Percentiles rank a stretch among this genome's conserved stretches.
Evolutionary conservation across 352 stramenopile genomes (phyloP).

Genomic region (Peronosclerospora sorghi): DNA sequence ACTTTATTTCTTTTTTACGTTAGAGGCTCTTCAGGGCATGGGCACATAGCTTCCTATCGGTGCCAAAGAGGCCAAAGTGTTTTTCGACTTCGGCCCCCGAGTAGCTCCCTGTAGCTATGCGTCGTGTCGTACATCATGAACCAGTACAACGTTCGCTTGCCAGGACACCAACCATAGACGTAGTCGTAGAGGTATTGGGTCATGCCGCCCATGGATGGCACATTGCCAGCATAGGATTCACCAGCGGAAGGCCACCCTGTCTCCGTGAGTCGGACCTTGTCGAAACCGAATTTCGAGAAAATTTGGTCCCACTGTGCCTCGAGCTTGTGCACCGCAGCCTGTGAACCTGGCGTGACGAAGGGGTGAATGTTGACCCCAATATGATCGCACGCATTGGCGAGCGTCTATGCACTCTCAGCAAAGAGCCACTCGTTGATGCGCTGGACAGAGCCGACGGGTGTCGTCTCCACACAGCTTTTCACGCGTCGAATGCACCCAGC

Average conservation of each 20-base stretch:
- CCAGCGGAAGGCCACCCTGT: constrained; percentile 51
- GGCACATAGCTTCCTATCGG: constrained; percentile 13
- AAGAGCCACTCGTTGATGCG: constrained; percentile 63
- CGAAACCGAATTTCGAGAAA: constrained; percentile 23
- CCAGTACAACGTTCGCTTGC: no score
- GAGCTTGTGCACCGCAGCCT: constrained; percentile 40
- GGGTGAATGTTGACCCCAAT: constrained; percentile 69
- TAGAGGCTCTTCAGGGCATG: no score
- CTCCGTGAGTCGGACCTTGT: constrained; percentile 44
- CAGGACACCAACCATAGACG: no score
- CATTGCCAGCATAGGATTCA: constrained; percentile 20
- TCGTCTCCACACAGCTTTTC: constrained; percentile 33
- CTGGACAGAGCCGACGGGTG: constrained; percentile 55
- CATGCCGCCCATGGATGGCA: constrained; percentile 25
- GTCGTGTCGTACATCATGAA: constrained; percentile 69
- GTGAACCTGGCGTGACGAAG: constrained; percentile 44
- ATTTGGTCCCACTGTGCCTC: constrained; percentile 44
- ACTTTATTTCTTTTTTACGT: no score
- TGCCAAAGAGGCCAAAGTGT: constrained; percentile 43
- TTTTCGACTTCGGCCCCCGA: constrained; percentile 39
- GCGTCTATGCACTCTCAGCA: constrained; percentile 13
- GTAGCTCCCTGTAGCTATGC: constrained; percentile 37
- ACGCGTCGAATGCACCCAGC: constrained; percentile 42
- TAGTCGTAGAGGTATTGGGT: constrained; percentile 40
- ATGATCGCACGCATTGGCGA: constrained; percentile 19